These are phyloP conservation scores for Noccaea bulbosa DNA, from an alignment of 345 rosid genomes.

Conservation along the genomic window DNA sequence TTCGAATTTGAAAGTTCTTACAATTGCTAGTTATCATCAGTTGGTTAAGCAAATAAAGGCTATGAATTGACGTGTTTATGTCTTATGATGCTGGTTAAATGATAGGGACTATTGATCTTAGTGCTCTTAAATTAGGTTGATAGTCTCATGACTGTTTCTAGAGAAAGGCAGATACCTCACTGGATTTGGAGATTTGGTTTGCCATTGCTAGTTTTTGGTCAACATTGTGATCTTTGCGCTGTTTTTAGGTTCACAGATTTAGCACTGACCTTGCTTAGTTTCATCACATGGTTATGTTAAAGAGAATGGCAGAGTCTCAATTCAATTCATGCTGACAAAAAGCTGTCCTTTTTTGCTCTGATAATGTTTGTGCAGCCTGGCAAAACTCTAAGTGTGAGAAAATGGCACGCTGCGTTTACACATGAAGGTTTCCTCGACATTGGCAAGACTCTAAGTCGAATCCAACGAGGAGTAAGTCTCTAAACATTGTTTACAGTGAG, in stretches of 20 bases:
- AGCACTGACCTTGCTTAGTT: constrained; percentile 1
- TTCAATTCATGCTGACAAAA: constrained; percentile 9
- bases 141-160: constrained; percentile 1
- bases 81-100: not conserved
- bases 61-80: not conserved
- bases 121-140: not conserved
- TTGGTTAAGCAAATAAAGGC: not conserved
- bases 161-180: constrained; percentile 9
- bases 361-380: constrained; percentile 68
- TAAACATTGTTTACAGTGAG: constrained; percentile 5
- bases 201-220: not conserved
- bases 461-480: constrained; percentile 73
- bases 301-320: not conserved
- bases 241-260: not conserved
- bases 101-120: not conserved
- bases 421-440: constrained; percentile 77
- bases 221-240: not conserved
- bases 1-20: not conserved
- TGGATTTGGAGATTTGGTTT: too few species aligned
- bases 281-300: too few species aligned
- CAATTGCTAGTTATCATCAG: not conserved
- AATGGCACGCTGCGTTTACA: constrained; percentile 93
- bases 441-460: constrained; percentile 77
- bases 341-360: constrained; percentile 16
- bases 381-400: constrained; percentile 93